Evolutionary conservation across 331 rosid genomes (phyloP), one percentile per base, ranked within the genome.

Genomic region (Quercus phellos): DNA sequence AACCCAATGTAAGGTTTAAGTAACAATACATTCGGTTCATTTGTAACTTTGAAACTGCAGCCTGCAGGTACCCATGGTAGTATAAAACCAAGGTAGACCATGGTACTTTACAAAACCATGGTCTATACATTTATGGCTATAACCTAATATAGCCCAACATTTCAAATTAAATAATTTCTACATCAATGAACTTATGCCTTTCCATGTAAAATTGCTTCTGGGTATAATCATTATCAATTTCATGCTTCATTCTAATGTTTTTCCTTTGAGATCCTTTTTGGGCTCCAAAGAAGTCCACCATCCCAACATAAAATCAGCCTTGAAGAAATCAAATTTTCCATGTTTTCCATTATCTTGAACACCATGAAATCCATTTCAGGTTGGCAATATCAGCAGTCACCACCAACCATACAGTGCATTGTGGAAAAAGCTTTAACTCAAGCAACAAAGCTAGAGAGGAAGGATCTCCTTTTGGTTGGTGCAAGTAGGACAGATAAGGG

Each of bases 371-470:
- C 64, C 71, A 38, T 75, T 75, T 77, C 85, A 94, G 99, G 99
- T 19, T 92, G 99, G 99, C 99, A 94, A 77, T 94, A 90, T 83
- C 99, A 94, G 86, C 84, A 70, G 78, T 88, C 97, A 66, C 97
- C 99, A 21, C 99, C 97, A 50, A 92, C 99, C 14, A 69, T 94
- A 63, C 97, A 94, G 80, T 87, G 92, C 79, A 73, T 72, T 50
- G 60, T 94, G 83, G 99, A 92, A 81, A 85, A 85, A 4, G 95
- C 97, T 74, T 70, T 94, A 73, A 86, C 76, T 79, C 74, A 16
- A 53, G 89, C 81, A 26, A 94, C 99, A 74, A 90, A 92, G 89
- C 83, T 92, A 70, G 90, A 89, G 19, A 88, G 97, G 79, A 84
- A 86, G 83, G 94, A 94, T 81, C 92, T 94, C 58, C 68, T 16